These are phyloP conservation scores for Rhodotorula sp. DNA, from an alignment of 1,284 basidiomycete species.

Conservation along the genomic window DNA sequence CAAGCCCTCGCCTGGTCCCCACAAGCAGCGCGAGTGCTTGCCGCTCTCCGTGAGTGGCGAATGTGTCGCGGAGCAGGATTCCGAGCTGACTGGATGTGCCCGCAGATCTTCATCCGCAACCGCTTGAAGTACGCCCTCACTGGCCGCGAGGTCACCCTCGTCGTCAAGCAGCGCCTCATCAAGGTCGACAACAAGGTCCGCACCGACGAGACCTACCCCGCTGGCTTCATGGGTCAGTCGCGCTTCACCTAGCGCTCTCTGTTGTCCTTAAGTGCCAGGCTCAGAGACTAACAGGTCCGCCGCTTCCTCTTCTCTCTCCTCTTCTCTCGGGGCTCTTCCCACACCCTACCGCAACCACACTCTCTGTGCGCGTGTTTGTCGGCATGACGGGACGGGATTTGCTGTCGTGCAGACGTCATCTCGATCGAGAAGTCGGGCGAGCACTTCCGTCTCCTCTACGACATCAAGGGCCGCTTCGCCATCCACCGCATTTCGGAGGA, in stretches of 20 bases:
- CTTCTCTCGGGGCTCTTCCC: conserved; percentile 3
- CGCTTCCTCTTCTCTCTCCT: conserved; percentile 12
- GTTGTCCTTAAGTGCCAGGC: conserved; percentile 4
- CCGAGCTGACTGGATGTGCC: conserved; percentile 51
- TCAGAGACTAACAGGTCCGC: conserved; percentile 22
- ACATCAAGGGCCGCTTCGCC: conserved; percentile 98
- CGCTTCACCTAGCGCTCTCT: conserved; percentile 7
- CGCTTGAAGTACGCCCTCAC: conserved; percentile 98
- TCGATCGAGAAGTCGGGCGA: conserved; percentile 98
- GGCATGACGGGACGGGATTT: background rate
- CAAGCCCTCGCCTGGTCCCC: conserved; percentile 70
- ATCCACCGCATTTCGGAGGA: conserved; percentile 99
- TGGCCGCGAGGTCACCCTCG: conserved; percentile 90
- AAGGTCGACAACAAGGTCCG: conserved; percentile 99
- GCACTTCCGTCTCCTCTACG: conserved; percentile 99
- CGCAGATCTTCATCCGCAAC: conserved; percentile 96
- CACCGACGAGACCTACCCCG: conserved; percentile 94
- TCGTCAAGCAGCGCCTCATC: conserved; percentile 94
- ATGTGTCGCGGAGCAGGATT: background rate
- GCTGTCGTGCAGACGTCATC: conserved; percentile 70
- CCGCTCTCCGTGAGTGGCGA: conserved; percentile 49
- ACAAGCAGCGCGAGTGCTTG: conserved; percentile 97
- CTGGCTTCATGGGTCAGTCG: conserved; percentile 89
- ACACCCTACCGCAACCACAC: background rate
- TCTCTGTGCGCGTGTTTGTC: background rate